These are phyloP conservation scores for Laburnicola sp. DNA, from an alignment of 2,329 filamentous ascomycete genomes.

Conservation along the genomic window DNA sequence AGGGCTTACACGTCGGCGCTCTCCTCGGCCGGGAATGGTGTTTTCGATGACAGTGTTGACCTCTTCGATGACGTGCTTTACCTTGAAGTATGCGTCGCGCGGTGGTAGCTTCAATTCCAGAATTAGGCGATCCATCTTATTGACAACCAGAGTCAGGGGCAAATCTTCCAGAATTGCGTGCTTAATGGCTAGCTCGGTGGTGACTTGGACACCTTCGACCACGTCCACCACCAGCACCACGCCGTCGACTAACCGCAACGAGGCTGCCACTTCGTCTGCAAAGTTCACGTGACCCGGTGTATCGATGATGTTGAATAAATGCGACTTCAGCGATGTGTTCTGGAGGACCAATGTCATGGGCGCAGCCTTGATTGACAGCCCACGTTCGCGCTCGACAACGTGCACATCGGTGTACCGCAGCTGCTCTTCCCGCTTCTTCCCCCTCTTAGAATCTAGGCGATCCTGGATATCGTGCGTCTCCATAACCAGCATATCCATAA, in stretches of 20 bases:
- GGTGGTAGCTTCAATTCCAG: constrained; percentile 92
- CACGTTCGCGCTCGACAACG: constrained; percentile 83
- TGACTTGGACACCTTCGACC: constrained; percentile 97
- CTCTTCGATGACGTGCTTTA: constrained; percentile 98
- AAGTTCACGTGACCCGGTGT: constrained; percentile 99
- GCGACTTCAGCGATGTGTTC: constrained; percentile 88
- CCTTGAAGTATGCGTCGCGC: constrained; percentile 95
- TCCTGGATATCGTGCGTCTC: constrained; percentile 89
- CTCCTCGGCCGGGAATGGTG: constrained; percentile 77
- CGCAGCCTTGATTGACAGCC: constrained; percentile 86
- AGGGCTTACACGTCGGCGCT: constrained; percentile 79
- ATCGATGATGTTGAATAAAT: constrained; percentile 91
- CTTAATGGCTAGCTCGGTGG: constrained; percentile 96
- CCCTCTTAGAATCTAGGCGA: constrained; percentile 76
- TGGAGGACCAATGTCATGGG: constrained; percentile 94
- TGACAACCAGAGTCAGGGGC: constrained; percentile 86
- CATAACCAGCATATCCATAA: constrained; percentile 97
- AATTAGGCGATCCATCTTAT: constrained; percentile 96
- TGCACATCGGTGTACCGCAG: constrained; percentile 94
- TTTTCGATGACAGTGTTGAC: constrained; percentile 96
- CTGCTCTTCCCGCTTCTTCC: constrained; percentile 83
- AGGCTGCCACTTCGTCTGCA: constrained; percentile 91
- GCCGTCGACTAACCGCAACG: constrained; percentile 84
- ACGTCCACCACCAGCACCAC: constrained; percentile 93
- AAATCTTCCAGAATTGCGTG: constrained; percentile 89